These are phyloP conservation scores for Pascua guehoae DNA, from an alignment of 1,284 basidiomycete genomes.

Conservation along the genomic window DNA sequence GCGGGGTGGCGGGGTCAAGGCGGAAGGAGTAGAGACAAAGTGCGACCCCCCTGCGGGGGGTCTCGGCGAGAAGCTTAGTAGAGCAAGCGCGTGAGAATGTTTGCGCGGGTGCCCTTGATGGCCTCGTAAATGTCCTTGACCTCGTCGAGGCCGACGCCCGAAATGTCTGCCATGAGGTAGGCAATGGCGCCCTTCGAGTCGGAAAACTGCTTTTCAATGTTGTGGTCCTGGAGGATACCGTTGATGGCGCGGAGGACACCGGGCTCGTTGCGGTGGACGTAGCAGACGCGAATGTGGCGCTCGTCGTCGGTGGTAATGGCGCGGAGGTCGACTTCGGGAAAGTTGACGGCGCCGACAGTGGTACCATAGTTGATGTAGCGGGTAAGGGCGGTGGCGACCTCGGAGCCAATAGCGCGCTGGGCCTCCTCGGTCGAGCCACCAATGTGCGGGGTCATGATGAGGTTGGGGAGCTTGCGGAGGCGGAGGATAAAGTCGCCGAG, in stretches of 20 bases:
- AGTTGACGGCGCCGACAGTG: conserved; percentile 90
- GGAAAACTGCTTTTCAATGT: conserved; percentile 98
- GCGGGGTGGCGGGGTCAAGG: too few relatives aligned
- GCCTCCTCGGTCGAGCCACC: conserved; percentile 99
- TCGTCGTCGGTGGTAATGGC: conserved; percentile 79
- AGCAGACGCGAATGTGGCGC: conserved; percentile 81
- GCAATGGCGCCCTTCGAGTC: conserved; percentile 91
- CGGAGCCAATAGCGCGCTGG: conserved; percentile 93
- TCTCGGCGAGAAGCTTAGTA: conserved; percentile 31
- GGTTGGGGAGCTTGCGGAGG: conserved; percentile 72
- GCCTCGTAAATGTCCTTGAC: conserved; percentile 76
- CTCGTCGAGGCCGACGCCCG: conserved; percentile 78
- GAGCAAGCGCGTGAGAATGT: conserved; percentile 82
- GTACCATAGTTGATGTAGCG: conserved; percentile 93
- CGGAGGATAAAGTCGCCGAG: conserved; percentile 76
- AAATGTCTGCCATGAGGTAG: conserved; percentile 87
- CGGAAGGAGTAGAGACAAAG: too few relatives aligned
- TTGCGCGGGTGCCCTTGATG: conserved; percentile 76
- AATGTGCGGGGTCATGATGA: conserved; percentile 96
- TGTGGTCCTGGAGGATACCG: conserved; percentile 84
- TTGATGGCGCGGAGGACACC: conserved; percentile 96
- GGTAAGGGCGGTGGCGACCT: conserved; percentile 79
- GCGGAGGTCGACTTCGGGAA: conserved; percentile 96
- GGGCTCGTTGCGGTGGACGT: conserved; percentile 96
- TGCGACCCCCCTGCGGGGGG: too few relatives aligned